phyloP scores from a whole-genome alignment of 1,139 yeast genomes.

The Sugiyamaella castrensis region DNA sequence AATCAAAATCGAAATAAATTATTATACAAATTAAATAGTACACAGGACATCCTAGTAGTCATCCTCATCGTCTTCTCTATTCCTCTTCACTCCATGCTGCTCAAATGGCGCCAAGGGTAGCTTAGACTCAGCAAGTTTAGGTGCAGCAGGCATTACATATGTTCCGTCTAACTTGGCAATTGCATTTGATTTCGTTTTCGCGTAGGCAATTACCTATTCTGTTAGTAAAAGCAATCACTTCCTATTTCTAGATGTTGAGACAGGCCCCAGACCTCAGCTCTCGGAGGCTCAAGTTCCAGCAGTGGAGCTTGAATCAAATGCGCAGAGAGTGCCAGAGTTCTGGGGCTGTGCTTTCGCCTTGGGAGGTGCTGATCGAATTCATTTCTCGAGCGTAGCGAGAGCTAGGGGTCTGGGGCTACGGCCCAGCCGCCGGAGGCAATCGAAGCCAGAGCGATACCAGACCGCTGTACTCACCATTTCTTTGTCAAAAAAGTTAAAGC shows the following conservation, averaged over 20 bases:
- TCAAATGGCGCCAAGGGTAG: conserved; percentile 24
- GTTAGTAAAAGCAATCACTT: background rate
- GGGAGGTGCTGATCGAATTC: no score
- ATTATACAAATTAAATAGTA: conserved; percentile 2
- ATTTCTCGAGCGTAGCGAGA: no score
- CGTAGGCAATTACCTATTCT: conserved; percentile 42
- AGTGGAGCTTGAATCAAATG: no score
- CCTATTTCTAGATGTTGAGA: no score
- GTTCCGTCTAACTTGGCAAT: conserved; percentile 36
- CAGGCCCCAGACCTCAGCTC: no score
- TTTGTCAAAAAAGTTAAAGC: conserved; percentile 55
- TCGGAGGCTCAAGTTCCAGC: no score
- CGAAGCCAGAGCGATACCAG: background rate
- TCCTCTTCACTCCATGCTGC: conserved; percentile 16
- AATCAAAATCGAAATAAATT: background rate
- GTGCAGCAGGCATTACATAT: conserved; percentile 24
- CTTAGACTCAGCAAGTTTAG: conserved; percentile 18
- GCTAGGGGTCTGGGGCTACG: background rate
- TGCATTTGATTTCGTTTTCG: conserved; percentile 39
- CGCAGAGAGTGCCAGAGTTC: no score
- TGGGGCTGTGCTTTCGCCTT: no score
- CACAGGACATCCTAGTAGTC: conserved; percentile 14
- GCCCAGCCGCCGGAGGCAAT: no score
- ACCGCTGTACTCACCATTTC: conserved; percentile 37
- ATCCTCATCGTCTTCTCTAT: conserved; percentile 17